Percentiles rank a stretch among this genome's conserved stretches.
These are phyloP conservation scores for Pichia cabralensis DNA, from an alignment of 805 yeast species.

Conservation along the genomic window DNA sequence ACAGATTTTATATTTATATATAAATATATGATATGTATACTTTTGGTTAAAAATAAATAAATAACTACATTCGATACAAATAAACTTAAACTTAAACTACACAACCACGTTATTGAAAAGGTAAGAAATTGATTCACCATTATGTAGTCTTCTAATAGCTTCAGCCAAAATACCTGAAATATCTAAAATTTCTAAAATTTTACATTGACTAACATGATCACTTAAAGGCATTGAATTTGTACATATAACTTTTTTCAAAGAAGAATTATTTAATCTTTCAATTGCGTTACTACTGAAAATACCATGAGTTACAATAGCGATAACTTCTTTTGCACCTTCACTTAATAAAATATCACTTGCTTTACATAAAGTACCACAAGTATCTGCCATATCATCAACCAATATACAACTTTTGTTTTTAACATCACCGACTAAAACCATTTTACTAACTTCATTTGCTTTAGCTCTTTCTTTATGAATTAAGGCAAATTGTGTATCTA, in stretches of 20 bases:
- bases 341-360: conserved; percentile 82
- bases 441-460: conserved; percentile 89
- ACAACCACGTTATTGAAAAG: conserved; percentile 52
- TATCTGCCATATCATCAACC: conserved; percentile 97
- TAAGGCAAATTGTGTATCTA: conserved; percentile 88
- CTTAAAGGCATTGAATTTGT: conserved; percentile 88
- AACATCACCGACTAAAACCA: conserved; percentile 97
- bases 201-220: conserved; percentile 45
- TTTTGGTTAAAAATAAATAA: background rate
- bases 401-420: conserved; percentile 70
- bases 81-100: background rate
- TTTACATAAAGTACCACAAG: conserved; percentile 93
- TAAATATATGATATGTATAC: no score
- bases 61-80: background rate
- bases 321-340: conserved; percentile 74
- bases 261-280: conserved; percentile 56
- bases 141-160: conserved; percentile 87
- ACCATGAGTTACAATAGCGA: conserved; percentile 95
- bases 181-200: conserved; percentile 73
- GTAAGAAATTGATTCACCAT: conserved; percentile 91
- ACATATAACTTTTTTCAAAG: conserved; percentile 68
- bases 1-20: no score
- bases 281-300: conserved; percentile 81
- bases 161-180: conserved; percentile 85
- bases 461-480: conserved; percentile 93